Base-by-base conservation (phyloP, 1,139 yeast genomes). In the Sugiyamaella xylanicola region DNA sequence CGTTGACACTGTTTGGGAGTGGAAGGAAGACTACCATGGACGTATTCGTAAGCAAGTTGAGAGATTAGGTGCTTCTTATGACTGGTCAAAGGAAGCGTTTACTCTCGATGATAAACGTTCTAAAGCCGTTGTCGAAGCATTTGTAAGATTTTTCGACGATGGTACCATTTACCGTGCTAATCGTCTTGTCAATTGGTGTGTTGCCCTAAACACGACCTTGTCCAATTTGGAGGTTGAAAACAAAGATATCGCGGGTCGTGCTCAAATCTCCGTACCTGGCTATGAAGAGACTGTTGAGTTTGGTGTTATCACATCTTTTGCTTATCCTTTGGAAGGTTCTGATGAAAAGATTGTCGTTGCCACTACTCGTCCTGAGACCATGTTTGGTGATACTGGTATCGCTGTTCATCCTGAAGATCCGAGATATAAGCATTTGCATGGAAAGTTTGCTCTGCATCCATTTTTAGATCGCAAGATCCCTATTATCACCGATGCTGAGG, bases 281-380 rank as follows among this genome's bases (percentile, higher is more conserved):
- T 93, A 93, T 71, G 95, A 86, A 50, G 83, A 87, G 66, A 88
- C 88, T 71, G 85, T 93, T 62, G 98, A 93, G 74, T 93, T 93
- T 73, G 99, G 99, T 80, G 96, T 89, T 21, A 79, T 93, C 70
- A 93, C 98, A 19, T 88, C 95, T 35, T 91, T 90, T 72, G 95
- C 97, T 20, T 93, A 93, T 73, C 89, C 83, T 60, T 92, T 93
- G 59, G 95, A 87, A 61, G 87, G 78, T 55, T 84, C 93, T n/a
- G 95, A 87, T 64, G 99, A 93, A 75, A 87, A 82, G 73, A 71
- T 93, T 58, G 79, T 93, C 58, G 96, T 93, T 63, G 99, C 99
- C 48, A 93, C 99, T 52, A 93, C 99, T 47, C 93, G 99, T 84
- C 99, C 99, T 49, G 99, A 93, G 77, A 93, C 99, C 57, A 77